These are phyloP conservation scores for Withania somnifera DNA, from an alignment of 305 asterid genomes.

Conservation along the genomic window DNA sequence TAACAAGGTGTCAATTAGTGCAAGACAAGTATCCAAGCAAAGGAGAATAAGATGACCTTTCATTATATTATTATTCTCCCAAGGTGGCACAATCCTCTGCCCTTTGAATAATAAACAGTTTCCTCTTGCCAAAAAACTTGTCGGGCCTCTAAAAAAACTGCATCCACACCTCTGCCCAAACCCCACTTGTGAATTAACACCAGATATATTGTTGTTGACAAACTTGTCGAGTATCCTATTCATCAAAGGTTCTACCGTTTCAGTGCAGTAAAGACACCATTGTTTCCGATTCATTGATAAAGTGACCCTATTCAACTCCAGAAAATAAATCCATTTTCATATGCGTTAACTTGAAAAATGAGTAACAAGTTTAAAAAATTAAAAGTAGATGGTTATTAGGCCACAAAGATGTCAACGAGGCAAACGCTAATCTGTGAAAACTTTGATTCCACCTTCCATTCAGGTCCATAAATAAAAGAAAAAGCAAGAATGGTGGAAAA, in stretches of 20 bases:
- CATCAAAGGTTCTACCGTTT: neutral
- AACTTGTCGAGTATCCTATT: neutral
- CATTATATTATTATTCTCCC: neutral
- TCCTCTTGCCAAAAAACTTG: neutral
- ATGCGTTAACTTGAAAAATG: neutral
- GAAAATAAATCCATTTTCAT: neutral
- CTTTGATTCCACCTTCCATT: neutral
- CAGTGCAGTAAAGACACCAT: neutral
- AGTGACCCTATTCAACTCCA: neutral
- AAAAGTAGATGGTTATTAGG: neutral
- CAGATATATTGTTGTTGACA: no score
- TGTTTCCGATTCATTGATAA: neutral
- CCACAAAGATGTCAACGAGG: neutral
- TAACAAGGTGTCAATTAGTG: neutral
- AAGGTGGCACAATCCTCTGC: neutral
- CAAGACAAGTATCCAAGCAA: neutral
- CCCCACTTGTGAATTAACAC: neutral
- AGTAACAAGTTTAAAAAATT: neutral
- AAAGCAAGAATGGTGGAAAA: neutral
- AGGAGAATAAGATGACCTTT: neutral
- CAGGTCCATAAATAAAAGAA: neutral
- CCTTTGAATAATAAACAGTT: neutral
- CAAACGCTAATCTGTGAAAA: neutral
- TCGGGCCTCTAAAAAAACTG: neutral
- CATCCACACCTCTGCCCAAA: no score